Evolutionary conservation across 495 filamentous ascomycete genomes (phyloP), one percentile per base, ranked within the genome.

Genomic region (Emericellopsis terricola): DNA sequence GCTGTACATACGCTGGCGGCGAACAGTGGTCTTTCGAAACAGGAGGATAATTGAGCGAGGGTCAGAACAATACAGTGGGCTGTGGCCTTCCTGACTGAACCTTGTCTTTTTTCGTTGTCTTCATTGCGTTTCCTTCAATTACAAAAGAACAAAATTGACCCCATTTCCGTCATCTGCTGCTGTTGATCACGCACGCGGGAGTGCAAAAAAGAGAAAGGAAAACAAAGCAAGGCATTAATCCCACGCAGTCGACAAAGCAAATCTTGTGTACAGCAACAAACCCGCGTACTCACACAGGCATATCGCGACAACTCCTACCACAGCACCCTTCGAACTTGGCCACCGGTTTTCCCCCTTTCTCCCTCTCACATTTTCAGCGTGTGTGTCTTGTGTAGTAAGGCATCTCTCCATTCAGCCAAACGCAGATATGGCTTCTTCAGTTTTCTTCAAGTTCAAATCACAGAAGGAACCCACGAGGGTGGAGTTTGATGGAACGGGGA

Each of bases 361-460:
- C n/a, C n/a, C n/a, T n/a, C n/a, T n/a, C n/a, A n/a, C n/a, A n/a
- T n/a, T n/a, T n/a, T n/a, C n/a, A n/a, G n/a, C n/a, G n/a, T n/a
- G n/a, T n/a, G n/a, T n/a, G n/a, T n/a, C n/a, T n/a, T n/a, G n/a
- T n/a, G n/a, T n/a, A n/a, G n/a, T n/a, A n/a, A n/a, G n/a, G n/a
- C n/a, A n/a, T n/a, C n/a, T n/a, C n/a, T n/a, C n/a, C n/a, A n/a
- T n/a, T n/a, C n/a, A n/a, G n/a, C n/a, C n/a, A n/a, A n/a, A n/a
- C 41, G 40, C 36, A 60, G 77, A 47, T 53, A 97, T 97, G 89
- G 69, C 86, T 59, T 94, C 91, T 37, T 94, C 85, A 41, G 86
- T 99, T 53, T 94, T 93, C 62, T 96, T 93, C 79, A 93, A 92
- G 62, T 99, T 96, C 79, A 96, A 94, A 67, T 94, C 87, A 38